phyloP scores from a whole-genome alignment of 371 early-diverging fungal species.

The Dichotomocladium elegans region DNA sequence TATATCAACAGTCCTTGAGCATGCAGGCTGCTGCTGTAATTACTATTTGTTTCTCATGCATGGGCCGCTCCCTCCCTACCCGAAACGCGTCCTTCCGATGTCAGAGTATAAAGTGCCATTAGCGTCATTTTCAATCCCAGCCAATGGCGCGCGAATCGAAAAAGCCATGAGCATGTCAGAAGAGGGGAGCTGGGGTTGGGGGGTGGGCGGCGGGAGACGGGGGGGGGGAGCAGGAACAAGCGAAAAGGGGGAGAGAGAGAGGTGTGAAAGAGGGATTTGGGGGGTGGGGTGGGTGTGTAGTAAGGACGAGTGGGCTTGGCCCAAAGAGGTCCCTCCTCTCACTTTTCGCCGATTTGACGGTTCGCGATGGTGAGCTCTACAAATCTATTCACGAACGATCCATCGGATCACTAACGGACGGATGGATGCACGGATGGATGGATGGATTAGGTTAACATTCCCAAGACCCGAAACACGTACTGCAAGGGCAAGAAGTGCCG shows the following conservation, averaged over 20 bases:
- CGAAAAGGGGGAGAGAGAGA: neutral
- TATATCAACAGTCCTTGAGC: too few relatives aligned
- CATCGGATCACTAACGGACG: neutral
- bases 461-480: constrained; percentile 96
- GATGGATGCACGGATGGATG: constrained; percentile 12
- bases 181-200: too few relatives aligned
- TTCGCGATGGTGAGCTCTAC: constrained; percentile 7
- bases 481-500: constrained; percentile 96
- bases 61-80: too few relatives aligned
- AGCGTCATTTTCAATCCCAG: too few relatives aligned
- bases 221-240: neutral
- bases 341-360: neutral
- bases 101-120: too few relatives aligned
- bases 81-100: too few relatives aligned
- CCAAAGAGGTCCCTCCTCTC: neutral
- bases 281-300: neutral
- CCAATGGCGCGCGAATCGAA: too few relatives aligned
- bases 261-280: neutral
- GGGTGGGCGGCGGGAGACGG: too few relatives aligned
- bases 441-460: constrained; percentile 86
- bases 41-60: too few relatives aligned
- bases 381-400: constrained; percentile 5
- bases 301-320: neutral
- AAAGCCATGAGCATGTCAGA: too few relatives aligned
- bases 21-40: too few relatives aligned